Base-by-base conservation (phyloP, 179 eudicot species). In the Actinidia arguta region DNA sequence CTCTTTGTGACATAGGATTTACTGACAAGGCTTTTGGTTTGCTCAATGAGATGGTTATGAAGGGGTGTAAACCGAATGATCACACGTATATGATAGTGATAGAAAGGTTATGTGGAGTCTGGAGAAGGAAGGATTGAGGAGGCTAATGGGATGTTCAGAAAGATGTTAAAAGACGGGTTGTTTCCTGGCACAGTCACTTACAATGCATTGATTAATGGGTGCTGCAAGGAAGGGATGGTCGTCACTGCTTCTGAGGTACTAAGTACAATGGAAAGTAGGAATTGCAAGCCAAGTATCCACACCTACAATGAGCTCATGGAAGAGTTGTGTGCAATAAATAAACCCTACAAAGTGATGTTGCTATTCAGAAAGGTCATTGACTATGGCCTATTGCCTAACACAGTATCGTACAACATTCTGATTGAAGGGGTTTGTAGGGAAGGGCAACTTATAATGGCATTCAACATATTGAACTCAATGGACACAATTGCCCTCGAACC, bases 221-320 rank as follows among this genome's bases (percentile, higher is more conserved):
- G 80, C 50, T 86, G 88, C 67, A 86, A 83, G 72, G 82, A 86
- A 58, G 88, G 88, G 64, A 81, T 39, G 56, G 72, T 86, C 13
- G 82, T 80, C 58, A 24, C 82, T 25, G 88, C 88, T 44, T 83
- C 83, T 83, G 88, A 83, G 79, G 14, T 86, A 74, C 88, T 86
- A 20, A 70, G 83, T 64, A 17, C 31, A 75, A 83, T 86, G 88
- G 86, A 83, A 68, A 83, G 80, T 75, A 80, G 84, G 61, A 81
- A 72, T 36, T 83, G 84, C 76, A 86, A 55, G 42, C 88, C 88
- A 2, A 73, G 73, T 80, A 80, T 83, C 12, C 82, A 78, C 50
- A 86, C 85, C 27, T 86, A 80, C 72, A 86, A 86, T 77, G 86
- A 83, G 83, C 81, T 86, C 47, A 83, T 86, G 75, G 85, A 80